phyloP scores from a whole-genome alignment of 2,329 filamentous ascomycete genomes.

The Stagonosporopsis rhizophila region DNA sequence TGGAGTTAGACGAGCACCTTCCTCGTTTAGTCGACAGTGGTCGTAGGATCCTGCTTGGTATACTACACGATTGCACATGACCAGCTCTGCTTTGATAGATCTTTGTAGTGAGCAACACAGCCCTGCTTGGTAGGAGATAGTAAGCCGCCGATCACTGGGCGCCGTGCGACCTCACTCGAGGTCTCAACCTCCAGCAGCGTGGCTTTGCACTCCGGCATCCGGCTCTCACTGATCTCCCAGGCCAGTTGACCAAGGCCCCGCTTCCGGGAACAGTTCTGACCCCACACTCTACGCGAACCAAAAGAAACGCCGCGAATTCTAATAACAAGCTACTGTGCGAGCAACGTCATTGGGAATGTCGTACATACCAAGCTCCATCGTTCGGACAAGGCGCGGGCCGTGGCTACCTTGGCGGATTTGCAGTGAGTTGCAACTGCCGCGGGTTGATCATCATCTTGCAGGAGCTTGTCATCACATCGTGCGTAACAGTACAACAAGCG shows the following conservation, averaged over 20 bases:
- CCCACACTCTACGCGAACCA: conserved; percentile 1
- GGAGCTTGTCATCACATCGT: background rate
- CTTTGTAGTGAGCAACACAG: conserved; percentile 2
- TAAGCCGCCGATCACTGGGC: conserved; percentile 14
- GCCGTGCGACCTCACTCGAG: conserved; percentile 3
- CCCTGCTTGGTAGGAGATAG: background rate
- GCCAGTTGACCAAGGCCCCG: conserved; percentile 1
- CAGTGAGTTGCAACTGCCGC: background rate
- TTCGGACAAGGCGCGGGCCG: conserved; percentile 15
- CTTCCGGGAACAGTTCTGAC: conserved; percentile 6
- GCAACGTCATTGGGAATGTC: conserved; percentile 3
- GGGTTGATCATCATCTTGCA: conserved; percentile 1
- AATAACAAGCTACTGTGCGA: background rate
- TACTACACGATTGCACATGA: conserved; percentile 10
- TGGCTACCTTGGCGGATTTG: conserved; percentile 9
- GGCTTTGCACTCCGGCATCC: conserved; percentile 7
- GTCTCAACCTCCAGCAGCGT: conserved; percentile 3
- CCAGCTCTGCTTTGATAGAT: background rate
- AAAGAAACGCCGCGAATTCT: background rate
- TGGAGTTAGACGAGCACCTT: conserved; percentile 14
- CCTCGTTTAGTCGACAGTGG: conserved; percentile 13
- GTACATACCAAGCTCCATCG: conserved; percentile 5
- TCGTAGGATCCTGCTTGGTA: conserved; percentile 14
- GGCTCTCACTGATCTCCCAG: background rate
- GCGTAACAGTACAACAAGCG: background rate